Conservation (phyloP, 2,329 filamentous ascomycete genomes). For the Pyricularia grisea region DNA sequence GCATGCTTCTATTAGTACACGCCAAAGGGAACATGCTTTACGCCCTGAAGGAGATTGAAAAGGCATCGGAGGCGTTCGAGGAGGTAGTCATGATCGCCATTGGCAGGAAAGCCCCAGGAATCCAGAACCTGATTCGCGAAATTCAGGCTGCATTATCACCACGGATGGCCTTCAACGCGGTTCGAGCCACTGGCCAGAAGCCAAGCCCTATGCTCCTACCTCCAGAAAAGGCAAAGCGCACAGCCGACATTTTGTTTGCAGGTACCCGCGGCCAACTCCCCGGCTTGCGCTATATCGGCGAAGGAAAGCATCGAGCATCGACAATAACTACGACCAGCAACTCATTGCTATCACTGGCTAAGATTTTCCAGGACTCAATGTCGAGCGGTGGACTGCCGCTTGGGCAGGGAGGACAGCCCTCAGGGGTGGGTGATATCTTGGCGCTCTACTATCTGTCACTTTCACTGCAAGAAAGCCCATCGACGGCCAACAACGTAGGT, state of each 20-base stretch:
- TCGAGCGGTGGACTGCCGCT: conserved; percentile 56
- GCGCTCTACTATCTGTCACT: conserved; percentile 93
- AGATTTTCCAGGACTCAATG: conserved; percentile 96
- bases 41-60: conserved; percentile 69
- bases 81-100: conserved; percentile 86
- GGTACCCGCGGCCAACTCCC: conserved; percentile 63
- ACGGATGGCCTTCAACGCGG: conserved; percentile 17
- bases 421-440: conserved; percentile 83
- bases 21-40: conserved; percentile 99
- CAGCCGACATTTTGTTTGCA: conserved; percentile 74
- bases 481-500: conserved; percentile 95
- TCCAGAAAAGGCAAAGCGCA: conserved; percentile 75
- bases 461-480: conserved; percentile 89
- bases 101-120: conserved; percentile 58
- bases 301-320: conserved; percentile 64
- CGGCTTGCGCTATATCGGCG: conserved; percentile 63
- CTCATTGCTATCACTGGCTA: conserved; percentile 84
- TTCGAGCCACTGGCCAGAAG: conserved; percentile 11
- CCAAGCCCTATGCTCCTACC: conserved; percentile 61
- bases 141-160: conserved; percentile 63
- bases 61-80: conserved; percentile 83
- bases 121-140: conserved; percentile 68
- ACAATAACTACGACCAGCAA: conserved; percentile 93
- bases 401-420: conserved; percentile 48
- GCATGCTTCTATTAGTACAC: conserved; percentile 87